Conservation (phyloP, 768 basidiomycete species). For the Lactarius psammicola region DNA sequence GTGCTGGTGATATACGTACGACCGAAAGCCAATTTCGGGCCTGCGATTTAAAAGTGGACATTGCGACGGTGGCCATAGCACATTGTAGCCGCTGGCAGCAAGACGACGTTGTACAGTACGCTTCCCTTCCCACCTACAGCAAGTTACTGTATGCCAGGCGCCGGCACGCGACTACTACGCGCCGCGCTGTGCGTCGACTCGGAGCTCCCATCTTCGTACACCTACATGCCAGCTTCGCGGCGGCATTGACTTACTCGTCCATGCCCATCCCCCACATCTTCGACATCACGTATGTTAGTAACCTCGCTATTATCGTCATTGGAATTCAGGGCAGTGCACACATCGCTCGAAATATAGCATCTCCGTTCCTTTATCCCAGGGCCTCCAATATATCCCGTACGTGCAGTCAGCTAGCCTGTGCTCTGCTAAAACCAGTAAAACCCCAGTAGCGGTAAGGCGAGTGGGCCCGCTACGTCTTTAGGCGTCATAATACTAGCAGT, state of each 20-base stretch:
- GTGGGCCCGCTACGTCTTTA: background rate
- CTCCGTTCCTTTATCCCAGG: no score
- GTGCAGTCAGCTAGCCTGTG: no score
- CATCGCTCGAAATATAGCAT: background rate
- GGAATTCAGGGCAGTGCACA: background rate
- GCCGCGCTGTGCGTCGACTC: no score
- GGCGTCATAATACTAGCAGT: background rate
- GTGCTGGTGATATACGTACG: slow-evolving; percentile 2
- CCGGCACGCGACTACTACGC: background rate
- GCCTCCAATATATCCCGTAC: no score
- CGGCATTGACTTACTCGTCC: background rate
- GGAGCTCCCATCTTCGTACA: no score
- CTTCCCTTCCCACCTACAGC: background rate
- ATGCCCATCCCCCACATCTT: background rate
- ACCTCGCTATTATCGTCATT: background rate
- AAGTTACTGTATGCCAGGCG: background rate
- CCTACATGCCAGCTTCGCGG: background rate
- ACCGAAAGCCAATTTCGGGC: slow-evolving; percentile 15
- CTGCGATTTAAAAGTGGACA: slow-evolving; percentile 5
- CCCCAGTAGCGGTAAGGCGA: no score
- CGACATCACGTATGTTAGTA: background rate
- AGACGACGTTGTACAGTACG: background rate
- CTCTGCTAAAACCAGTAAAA: no score
- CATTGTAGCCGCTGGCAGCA: background rate
- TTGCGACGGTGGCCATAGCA: slow-evolving; percentile 12